These are phyloP conservation scores for Colletotrichum sp. DNA, from an alignment of 2,329 filamentous ascomycete species.

Conservation along the genomic window DNA sequence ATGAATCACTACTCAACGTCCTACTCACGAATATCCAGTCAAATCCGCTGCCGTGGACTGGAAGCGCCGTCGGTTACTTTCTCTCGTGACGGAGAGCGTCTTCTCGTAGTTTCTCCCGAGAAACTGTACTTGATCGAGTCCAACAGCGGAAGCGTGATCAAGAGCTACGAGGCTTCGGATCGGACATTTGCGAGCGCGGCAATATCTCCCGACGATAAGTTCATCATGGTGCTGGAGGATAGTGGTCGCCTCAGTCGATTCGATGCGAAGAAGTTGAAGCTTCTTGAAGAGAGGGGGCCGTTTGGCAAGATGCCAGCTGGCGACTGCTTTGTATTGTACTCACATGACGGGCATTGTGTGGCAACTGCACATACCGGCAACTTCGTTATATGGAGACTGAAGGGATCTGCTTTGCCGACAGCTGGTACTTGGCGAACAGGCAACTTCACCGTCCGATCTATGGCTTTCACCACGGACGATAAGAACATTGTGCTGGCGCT, in stretches of 20 bases:
- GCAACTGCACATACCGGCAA: background rate
- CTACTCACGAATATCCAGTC: background rate
- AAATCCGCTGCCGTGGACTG: background rate
- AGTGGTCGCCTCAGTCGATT: background rate
- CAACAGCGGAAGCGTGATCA: background rate
- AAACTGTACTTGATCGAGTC: background rate
- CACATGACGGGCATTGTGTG: background rate
- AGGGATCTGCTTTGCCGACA: background rate
- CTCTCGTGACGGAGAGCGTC: background rate
- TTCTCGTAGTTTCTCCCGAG: background rate
- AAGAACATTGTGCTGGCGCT: background rate
- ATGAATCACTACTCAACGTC: background rate
- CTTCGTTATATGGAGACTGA: background rate
- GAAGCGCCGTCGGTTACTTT: background rate
- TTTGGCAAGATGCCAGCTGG: conserved; percentile 1
- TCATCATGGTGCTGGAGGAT: background rate
- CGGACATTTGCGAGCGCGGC: background rate
- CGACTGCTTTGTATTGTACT: background rate
- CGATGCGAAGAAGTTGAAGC: background rate
- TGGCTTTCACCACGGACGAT: background rate
- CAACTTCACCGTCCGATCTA: background rate
- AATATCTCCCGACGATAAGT: background rate
- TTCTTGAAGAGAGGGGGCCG: background rate
- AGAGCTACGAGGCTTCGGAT: background rate
- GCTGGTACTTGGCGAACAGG: background rate